Evolutionary conservation across 2,329 filamentous ascomycete species (phyloP), one percentile per base, ranked within the genome.

Genomic region (Corinectria fuckeliana): DNA sequence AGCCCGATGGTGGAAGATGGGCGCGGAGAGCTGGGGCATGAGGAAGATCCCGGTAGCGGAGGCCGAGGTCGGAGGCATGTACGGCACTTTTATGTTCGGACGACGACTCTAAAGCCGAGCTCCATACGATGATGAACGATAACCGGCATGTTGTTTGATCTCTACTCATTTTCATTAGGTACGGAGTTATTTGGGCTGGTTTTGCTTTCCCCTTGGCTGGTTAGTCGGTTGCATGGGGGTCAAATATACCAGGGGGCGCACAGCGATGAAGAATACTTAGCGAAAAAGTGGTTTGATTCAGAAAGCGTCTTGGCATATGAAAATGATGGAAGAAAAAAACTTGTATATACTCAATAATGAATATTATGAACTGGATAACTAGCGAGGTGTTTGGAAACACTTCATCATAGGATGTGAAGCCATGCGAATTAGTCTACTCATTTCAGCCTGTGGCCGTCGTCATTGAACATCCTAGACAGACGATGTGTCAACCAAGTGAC

Each of bases 31-130:
- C 78, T 94, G 91, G 91, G 91, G 91, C 34, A 93, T 93, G 87
- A 84, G 90, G 63, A 95, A 98, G 79, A 84, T 98, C 39, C 96
- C 94, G n/a, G 89, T 98, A 66, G 92, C 91, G 23, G 87, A 88
- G 71, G 92, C 93, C 52, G 94, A 98, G 75, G 91, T 98, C 23
- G 95, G 97, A 69, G 92, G 92, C 62, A 96, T 96, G 72, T 97
- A 98, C 72, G 95, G 95, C 20, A 84, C 80, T 21, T 87, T 84
- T 69, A 88, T 88, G 85, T 88, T 87, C 76, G 84, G 84, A 69
- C 78, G 84, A 66, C 82, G 83, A 71, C 74, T 87, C 56, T 87
- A 75, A 79, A 55, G 44, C 54, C 51, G 59, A 54, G 59, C 36
- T 48, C 58, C 65, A 53, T 56, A 64, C 50, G 48, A 61, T 34